phyloP scores from a whole-genome alignment of 176 grass and related monocot species.

The Poa pratensis region DNA sequence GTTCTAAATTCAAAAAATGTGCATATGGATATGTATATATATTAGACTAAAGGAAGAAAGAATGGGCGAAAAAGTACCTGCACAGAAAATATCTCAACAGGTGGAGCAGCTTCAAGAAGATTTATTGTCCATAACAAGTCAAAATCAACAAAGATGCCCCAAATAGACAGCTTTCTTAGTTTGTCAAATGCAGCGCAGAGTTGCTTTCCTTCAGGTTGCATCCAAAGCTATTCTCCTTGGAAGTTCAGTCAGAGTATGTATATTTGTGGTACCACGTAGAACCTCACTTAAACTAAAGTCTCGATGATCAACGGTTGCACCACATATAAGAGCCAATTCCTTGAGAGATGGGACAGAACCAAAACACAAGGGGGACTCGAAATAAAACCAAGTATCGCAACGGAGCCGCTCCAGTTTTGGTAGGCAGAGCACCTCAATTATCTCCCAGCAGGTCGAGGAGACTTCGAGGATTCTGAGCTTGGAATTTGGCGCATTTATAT shows the following conservation, averaged over 20 bases:
- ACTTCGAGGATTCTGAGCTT: constrained; percentile 24
- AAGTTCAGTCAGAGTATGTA: constrained; percentile 18
- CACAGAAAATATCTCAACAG: constrained; percentile 5
- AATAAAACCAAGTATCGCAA: neutral
- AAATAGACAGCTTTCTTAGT: constrained; percentile 27
- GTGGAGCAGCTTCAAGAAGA: constrained; percentile 24
- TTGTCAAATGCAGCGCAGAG: constrained; percentile 1
- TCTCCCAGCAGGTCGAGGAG: neutral
- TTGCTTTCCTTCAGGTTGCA: constrained; percentile 20
- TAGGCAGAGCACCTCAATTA: constrained; percentile 9
- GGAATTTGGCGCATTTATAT: constrained; percentile 29
- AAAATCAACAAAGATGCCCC: constrained; percentile 16
- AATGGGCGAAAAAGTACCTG: neutral
- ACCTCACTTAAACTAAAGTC: constrained; percentile 21
- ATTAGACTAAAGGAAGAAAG: constrained; percentile 9
- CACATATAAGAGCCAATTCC: neutral
- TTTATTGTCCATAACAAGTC: constrained; percentile 3
- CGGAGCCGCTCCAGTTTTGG: constrained; percentile 14
- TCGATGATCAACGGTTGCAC: neutral
- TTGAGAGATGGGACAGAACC: constrained; percentile 24
- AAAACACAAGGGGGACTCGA: neutral
- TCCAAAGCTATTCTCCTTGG: constrained; percentile 29
- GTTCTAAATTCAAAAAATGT: neutral
- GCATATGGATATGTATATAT: neutral
- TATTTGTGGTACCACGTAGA: constrained; percentile 4